These are phyloP conservation scores for Scytalidium sp. DNA, from an alignment of 2,329 filamentous ascomycete species.

Conservation along the genomic window DNA sequence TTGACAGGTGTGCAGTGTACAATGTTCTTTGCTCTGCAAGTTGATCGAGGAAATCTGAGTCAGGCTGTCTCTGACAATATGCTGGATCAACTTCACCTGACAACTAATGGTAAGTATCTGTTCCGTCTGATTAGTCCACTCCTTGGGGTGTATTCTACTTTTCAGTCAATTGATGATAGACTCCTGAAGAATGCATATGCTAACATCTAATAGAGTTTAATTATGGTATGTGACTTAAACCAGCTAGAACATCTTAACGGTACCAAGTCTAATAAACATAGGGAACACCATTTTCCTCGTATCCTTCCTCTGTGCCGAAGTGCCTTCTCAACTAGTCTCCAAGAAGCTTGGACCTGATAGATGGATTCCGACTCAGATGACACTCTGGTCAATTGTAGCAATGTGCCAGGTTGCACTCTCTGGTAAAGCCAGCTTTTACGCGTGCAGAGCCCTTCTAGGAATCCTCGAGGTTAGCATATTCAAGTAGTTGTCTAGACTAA, in stretches of 20 bases:
- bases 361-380: slow-evolving; percentile 48
- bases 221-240: no score
- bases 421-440: slow-evolving; percentile 37
- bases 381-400: slow-evolving; percentile 44
- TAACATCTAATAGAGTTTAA: no score
- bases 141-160: slow-evolving; percentile 23
- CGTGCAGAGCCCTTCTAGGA: slow-evolving; percentile 31
- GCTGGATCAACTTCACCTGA: slow-evolving; percentile 45
- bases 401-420: slow-evolving; percentile 38
- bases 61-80: slow-evolving; percentile 61
- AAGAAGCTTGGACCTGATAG: slow-evolving; percentile 49
- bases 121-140: slow-evolving; percentile 29
- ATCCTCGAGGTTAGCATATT: slow-evolving; percentile 35
- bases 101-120: slow-evolving; percentile 34
- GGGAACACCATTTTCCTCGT: slow-evolving; percentile 52
- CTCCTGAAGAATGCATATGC: no score
- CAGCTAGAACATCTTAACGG: no score
- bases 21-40: slow-evolving; percentile 60
- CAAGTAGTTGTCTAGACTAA: no score
- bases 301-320: slow-evolving; percentile 51
- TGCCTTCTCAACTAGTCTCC: slow-evolving; percentile 57
- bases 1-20: no score
- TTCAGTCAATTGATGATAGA: no score
- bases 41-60: slow-evolving; percentile 56
- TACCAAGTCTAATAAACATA: slow-evolving; percentile 48